phyloP scores from a whole-genome alignment of 371 early-diverging fungal species.

The Mortierella sp. region DNA sequence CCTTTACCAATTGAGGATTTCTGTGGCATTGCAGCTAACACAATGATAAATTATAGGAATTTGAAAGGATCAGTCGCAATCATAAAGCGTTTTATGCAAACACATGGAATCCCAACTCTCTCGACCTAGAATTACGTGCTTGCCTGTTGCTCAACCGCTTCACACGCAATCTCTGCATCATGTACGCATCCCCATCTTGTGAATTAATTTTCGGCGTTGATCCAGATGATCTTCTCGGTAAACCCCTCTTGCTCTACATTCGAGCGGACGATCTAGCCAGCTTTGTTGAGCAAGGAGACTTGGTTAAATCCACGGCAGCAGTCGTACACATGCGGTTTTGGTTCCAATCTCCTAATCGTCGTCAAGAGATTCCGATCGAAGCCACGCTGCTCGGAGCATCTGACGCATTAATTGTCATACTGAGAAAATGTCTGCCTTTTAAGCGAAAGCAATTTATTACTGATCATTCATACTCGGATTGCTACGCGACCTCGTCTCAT shows the following conservation, averaged over 20 bases:
- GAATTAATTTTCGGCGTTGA: slow-evolving; percentile 34
- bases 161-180: slow-evolving; percentile 27
- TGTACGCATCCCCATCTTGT: slow-evolving; percentile 53
- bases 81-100: slow-evolving; percentile 29
- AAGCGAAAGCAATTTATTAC: slow-evolving; percentile 23
- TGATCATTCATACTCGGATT: neutral
- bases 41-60: slow-evolving; percentile 46
- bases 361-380: slow-evolving; percentile 45
- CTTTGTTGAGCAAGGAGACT: slow-evolving; percentile 47
- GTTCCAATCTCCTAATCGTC: slow-evolving; percentile 37
- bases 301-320: slow-evolving; percentile 38
- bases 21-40: too few species aligned
- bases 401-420: slow-evolving; percentile 37
- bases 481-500: neutral
- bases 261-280: slow-evolving; percentile 40
- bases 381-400: slow-evolving; percentile 46
- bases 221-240: slow-evolving; percentile 28
- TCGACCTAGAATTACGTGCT: slow-evolving; percentile 49
- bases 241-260: slow-evolving; percentile 36
- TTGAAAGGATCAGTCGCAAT: slow-evolving; percentile 43
- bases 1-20: too few species aligned
- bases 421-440: slow-evolving; percentile 42
- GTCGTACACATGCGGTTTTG: too few species aligned
- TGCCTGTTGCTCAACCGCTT: slow-evolving; percentile 56
- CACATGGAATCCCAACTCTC: slow-evolving; percentile 34